These are phyloP conservation scores for Thecaphora thlaspeos DNA, from an alignment of 1,284 basidiomycete species.

Conservation along the genomic window DNA sequence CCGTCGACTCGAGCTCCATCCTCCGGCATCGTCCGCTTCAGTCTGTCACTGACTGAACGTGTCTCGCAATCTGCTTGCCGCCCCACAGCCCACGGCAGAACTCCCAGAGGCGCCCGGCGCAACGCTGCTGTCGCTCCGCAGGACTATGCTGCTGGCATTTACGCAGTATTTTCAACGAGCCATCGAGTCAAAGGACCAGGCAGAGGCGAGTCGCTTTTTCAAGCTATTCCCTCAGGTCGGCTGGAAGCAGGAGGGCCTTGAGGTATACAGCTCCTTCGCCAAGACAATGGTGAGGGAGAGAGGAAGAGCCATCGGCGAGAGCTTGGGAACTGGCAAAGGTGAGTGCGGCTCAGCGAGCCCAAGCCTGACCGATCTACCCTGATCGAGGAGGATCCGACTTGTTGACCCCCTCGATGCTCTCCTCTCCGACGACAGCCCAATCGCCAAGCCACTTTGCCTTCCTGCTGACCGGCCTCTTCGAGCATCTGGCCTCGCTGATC, in stretches of 20 bases:
- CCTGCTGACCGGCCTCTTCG: slow-evolving; percentile 75
- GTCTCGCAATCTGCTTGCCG: neutral
- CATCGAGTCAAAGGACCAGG: slow-evolving; percentile 66
- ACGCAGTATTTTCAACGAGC: slow-evolving; percentile 76
- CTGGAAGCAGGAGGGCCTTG: slow-evolving; percentile 76
- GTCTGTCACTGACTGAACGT: no score
- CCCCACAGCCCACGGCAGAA: slow-evolving; percentile 70
- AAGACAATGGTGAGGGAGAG: slow-evolving; percentile 71
- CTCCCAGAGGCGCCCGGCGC: slow-evolving; percentile 80
- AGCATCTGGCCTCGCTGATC: slow-evolving; percentile 90
- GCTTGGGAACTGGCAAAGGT: slow-evolving; percentile 20
- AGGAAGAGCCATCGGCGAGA: slow-evolving; percentile 29
- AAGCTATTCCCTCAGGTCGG: slow-evolving; percentile 93
- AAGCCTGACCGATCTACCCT: neutral
- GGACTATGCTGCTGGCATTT: slow-evolving; percentile 76
- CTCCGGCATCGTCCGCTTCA: no score
- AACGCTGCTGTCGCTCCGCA: slow-evolving; percentile 73
- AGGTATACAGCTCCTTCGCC: slow-evolving; percentile 89
- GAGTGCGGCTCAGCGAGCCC: neutral
- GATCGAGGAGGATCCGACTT: no score
- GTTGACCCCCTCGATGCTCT: no score
- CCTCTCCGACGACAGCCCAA: no score
- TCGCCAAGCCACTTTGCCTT: slow-evolving; percentile 35
- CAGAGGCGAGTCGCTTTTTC: slow-evolving; percentile 88
- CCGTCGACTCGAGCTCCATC: no score